Base-by-base conservation (phyloP, 192 early-diverging fungal species). In the Glomus cerebriforme region DNA sequence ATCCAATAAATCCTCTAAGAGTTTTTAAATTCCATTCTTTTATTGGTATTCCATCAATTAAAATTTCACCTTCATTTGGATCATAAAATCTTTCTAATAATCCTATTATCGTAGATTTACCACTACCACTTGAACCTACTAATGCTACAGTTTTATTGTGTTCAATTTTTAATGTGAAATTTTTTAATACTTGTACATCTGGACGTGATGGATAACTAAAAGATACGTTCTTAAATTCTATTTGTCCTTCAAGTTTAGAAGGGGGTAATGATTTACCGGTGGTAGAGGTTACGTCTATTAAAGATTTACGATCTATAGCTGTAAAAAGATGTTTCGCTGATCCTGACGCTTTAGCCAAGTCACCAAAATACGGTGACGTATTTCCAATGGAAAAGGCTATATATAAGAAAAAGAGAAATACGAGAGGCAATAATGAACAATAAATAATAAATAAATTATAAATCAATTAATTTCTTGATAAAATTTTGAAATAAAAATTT, bases 21-120 rank as follows among this genome's bases (percentile, higher is more conserved):
- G 91, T 96, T 60, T 86, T 80, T 45, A 96, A 86, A 70, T 97
- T 95, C 75, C 90, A 87, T 39, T 90, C 86, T 75, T 87, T 90
- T 58, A 95, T 83, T 67, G 94, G 85, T 27, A 83, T 74, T 62
- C 92, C 95, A 87, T 96, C 96, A 10, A 97, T 59, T 17, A 81
- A 63, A 34, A 97, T 87, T 1, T 67, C 47, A 59, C 92, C 93
- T 19, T 76, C 64, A 15, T 71, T n/a, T 17, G 87, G 85, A 72
- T 90, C 90, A 84, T 98, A 97, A 82, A 97, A 96, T 24, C 96
- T 90, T 84, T 95, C 90, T 29, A 97, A 70, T 59, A 97, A 86
- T 60, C 90, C 85, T 22, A 96, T 88, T 78, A 92, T 92, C 31
- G 95, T 97, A 27, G 91, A 93, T 80, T 96, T 96, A 62, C 93